Evolutionary conservation across 495 filamentous ascomycete species (phyloP), one percentile per base, ranked within the genome.

Genomic region (Oleoguttula mirabilis): DNA sequence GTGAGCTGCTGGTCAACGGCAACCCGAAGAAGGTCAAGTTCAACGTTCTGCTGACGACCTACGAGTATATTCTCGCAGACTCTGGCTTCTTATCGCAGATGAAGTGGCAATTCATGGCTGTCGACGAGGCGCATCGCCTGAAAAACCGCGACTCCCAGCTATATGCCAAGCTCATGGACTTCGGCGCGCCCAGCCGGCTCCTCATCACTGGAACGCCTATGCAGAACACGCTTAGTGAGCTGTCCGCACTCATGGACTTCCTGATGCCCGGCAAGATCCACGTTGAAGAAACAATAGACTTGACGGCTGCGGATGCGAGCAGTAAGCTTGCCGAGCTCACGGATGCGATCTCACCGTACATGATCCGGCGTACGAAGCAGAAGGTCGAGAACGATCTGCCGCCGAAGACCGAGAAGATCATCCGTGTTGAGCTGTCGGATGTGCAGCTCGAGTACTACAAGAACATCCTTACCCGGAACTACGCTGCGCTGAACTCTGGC

Each of bases 361-460:
- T 99, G 69, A 66, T 99, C 30, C 82, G 90, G n/a, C 82, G 90
- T 14, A 94, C 90, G 7, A 99, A 99, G 61, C 83, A 90, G 48
- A 93, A 84, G 31, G 90, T 99, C 8, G 90, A 95, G 58, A 90
- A 84, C 21, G 90, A 95, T 43, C 67, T 99, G 21, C 90, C 90
- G 3, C 84, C 87, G 0, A 99, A 99, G 66, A 90, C 81, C 0
- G 90, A 99, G 56, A 96, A 95, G 66, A 99, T 96, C 50, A 94
- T 99, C 55, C 84, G 90, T 32, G 88, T 96, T 11, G 90, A 94
- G 57, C 71, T 96, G 14, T 88, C 90, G 0, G 90, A 99, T 63
- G 75, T 94, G 17, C 90, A 99, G 52, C 69, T 95, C 1, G 88
- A 96, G 40, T 95, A 95, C 56, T 99, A 99, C 63, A 95, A 94